phyloP scores from a whole-genome alignment of 352 stramenopile genomes.

The Pythium vanterpoolii region DNA sequence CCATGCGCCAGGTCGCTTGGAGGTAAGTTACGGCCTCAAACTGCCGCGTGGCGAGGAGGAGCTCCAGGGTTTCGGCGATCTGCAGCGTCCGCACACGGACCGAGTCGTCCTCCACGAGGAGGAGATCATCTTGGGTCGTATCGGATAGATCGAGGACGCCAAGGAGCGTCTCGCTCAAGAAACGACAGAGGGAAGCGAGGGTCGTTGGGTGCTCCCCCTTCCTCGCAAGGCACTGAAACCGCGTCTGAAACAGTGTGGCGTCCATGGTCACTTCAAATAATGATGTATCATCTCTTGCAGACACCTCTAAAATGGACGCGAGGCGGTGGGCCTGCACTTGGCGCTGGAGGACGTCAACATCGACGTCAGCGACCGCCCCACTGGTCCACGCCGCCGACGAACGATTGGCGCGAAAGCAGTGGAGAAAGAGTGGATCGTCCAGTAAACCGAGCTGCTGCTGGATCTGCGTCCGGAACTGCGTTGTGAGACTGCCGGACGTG shows the following conservation, averaged over 20 bases:
- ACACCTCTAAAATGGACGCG: not conserved
- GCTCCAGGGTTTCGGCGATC: slow-evolving; percentile 18
- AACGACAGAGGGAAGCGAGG: not conserved
- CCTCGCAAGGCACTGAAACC: slow-evolving; percentile 13
- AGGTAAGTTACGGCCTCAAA: slow-evolving; percentile 18
- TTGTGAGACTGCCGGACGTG: slow-evolving; percentile 8
- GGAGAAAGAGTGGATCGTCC: slow-evolving; percentile 17
- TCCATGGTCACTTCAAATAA: slow-evolving; percentile 11
- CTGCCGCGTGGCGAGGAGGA: slow-evolving; percentile 14
- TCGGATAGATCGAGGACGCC: not conserved
- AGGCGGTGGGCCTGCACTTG: slow-evolving; percentile 22
- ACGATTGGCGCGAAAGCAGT: slow-evolving; percentile 20
- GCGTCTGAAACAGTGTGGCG: slow-evolving; percentile 1
- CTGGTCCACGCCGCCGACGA: slow-evolving; percentile 3
- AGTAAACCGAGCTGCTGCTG: slow-evolving; percentile 4
- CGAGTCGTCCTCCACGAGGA: not conserved
- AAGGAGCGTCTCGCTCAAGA: not conserved
- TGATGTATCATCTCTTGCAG: not conserved
- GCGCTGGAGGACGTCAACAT: slow-evolving; percentile 8
- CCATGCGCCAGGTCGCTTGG: slow-evolving; percentile 17
- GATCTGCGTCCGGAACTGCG: slow-evolving; percentile 23
- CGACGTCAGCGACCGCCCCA: not conserved
- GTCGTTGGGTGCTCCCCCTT: not conserved
- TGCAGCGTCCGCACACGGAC: slow-evolving; percentile 13
- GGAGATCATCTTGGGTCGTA: not conserved